Percentiles rank a stretch among this genome's conserved stretches.
These are phyloP conservation scores for Plasmopara halstedii DNA, from an alignment of 352 stramenopile genomes.

Conservation along the genomic window DNA sequence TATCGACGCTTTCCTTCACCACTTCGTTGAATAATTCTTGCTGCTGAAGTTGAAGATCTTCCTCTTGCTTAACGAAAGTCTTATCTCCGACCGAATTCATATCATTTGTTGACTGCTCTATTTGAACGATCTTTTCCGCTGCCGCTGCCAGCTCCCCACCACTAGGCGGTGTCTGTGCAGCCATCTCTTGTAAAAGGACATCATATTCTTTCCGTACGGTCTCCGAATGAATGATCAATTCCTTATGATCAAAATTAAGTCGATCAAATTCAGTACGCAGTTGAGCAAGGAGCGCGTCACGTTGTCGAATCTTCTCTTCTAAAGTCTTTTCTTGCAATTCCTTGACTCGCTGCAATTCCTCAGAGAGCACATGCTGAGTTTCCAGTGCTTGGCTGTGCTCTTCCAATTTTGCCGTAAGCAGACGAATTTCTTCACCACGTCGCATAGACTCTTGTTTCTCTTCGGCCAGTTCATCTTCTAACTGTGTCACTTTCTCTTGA, in stretches of 20 bases:
- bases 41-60: constrained; percentile 13
- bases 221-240: constrained; percentile 70
- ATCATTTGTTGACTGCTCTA: constrained; percentile 13
- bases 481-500: constrained; percentile 53
- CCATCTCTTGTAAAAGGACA: constrained; percentile 46
- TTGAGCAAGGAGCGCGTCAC: constrained; percentile 45
- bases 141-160: constrained; percentile 35
- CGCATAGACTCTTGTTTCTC: constrained; percentile 74
- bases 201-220: constrained; percentile 71
- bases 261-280: constrained; percentile 61
- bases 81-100: constrained; percentile 10
- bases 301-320: constrained; percentile 63
- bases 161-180: constrained; percentile 19
- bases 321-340: constrained; percentile 51
- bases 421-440: constrained; percentile 65
- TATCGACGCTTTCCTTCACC: constrained; percentile 4
- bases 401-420: constrained; percentile 54
- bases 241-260: constrained; percentile 78
- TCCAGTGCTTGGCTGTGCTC: constrained; percentile 56
- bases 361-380: constrained; percentile 43
- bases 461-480: constrained; percentile 74
- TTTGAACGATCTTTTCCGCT: constrained; percentile 28
- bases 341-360: constrained; percentile 65
- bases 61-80: no score
- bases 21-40: constrained; percentile 15